Evolutionary conservation across 202 grass and related monocot genomes (phyloP).

Genomic region (Sporobolus alterniflorus): DNA sequence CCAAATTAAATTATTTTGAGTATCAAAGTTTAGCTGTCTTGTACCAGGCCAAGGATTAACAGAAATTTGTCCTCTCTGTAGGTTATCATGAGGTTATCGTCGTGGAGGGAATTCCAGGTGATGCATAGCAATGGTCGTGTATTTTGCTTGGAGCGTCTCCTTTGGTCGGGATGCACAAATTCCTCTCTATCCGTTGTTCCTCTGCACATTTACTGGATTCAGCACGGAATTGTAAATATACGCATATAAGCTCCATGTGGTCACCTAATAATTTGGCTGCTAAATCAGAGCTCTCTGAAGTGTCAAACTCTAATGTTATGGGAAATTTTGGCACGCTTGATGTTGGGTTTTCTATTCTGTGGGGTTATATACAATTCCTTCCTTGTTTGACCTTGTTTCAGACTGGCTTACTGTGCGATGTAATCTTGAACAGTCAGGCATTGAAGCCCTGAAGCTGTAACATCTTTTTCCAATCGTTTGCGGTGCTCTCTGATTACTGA

Average conservation of each 20-base stretch:
- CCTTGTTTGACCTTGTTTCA: not conserved
- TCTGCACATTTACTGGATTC: not conserved
- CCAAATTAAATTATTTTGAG: not conserved
- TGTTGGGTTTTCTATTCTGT: not conserved
- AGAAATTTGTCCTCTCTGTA: not conserved
- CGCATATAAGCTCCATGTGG: not conserved
- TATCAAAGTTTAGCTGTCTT: not conserved
- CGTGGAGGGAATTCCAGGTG: not conserved
- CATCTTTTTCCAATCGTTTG: not conserved
- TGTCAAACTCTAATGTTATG: not conserved
- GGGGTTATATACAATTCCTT: not conserved
- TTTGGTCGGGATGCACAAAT: not conserved
- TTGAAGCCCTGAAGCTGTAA: not conserved
- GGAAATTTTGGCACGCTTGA: not conserved
- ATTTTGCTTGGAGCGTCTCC: not conserved
- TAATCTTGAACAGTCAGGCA: too few relatives aligned
- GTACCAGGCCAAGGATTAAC: not conserved
- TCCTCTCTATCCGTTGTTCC: not conserved
- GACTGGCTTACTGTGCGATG: not conserved
- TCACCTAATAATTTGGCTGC: not conserved
- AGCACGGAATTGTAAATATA: slow-evolving; percentile 22
- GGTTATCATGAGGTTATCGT: slow-evolving; percentile 30
- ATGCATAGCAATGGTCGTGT: not conserved
- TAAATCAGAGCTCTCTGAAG: not conserved
- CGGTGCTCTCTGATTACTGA: not conserved